phyloP scores from a whole-genome alignment of 495 filamentous ascomycete genomes.

The Hypoxylon crocopeplum region DNA sequence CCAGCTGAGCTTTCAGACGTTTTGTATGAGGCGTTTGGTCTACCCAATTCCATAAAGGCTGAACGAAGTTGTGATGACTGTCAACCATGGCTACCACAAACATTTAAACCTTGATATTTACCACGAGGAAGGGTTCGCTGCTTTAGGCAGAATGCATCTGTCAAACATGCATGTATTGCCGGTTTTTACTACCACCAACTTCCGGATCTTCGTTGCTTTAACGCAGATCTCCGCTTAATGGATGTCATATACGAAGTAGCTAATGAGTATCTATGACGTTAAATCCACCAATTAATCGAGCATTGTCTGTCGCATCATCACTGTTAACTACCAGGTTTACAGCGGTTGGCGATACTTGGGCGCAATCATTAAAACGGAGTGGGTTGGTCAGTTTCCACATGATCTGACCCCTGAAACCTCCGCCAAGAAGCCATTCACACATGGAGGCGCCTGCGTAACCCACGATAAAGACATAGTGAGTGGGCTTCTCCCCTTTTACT shows the following conservation, averaged over 20 bases:
- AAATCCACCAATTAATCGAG: conserved; percentile 7
- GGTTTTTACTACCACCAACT: conserved; percentile 12
- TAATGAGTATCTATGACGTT: conserved; percentile 5
- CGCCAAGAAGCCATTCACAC: conserved; percentile 23
- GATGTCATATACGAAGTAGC: neutral
- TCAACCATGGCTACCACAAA: neutral
- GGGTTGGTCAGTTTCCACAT: conserved; percentile 22
- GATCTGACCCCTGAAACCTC: conserved; percentile 22
- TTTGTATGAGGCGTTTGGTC: neutral
- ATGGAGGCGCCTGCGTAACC: conserved; percentile 24
- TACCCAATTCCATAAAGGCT: neutral
- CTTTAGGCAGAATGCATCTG: conserved; percentile 8
- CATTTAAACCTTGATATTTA: neutral
- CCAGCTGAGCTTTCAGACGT: neutral
- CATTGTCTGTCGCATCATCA: conserved; percentile 18
- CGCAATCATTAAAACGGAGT: conserved; percentile 6
- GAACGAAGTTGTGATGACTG: neutral
- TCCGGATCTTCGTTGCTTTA: conserved; percentile 21
- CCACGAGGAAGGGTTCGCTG: neutral
- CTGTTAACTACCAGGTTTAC: conserved; percentile 1
- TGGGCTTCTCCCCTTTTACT: no score
- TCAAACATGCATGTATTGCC: conserved; percentile 6
- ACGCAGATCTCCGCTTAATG: neutral
- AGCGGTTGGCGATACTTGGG: conserved; percentile 27
- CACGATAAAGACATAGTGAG: no score